Conservation (phyloP, 2,329 filamentous ascomycete species). For the Mollisiaceae sp. region DNA sequence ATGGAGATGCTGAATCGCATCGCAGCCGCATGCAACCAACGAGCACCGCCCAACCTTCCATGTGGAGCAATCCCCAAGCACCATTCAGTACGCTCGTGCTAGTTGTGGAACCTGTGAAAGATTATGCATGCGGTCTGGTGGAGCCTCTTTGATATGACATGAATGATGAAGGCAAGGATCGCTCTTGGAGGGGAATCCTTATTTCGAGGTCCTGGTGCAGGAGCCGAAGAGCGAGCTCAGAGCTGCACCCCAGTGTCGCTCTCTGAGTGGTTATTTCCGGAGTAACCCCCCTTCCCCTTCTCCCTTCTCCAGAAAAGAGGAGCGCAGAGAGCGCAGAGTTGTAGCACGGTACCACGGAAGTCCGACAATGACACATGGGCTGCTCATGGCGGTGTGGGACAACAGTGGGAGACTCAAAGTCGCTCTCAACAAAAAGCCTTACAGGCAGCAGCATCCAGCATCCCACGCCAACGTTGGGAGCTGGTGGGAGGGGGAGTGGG, state of each 20-base stretch:
- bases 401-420: neutral
- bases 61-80: constrained; percentile 12
- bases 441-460: neutral
- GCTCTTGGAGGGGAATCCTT: neutral
- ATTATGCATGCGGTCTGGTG: neutral
- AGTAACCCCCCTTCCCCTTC: neutral
- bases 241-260: too few relatives aligned
- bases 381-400: constrained; percentile 5
- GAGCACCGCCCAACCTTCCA: constrained; percentile 1
- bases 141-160: neutral
- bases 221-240: neutral
- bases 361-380: constrained; percentile 7
- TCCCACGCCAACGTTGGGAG: neutral
- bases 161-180: neutral
- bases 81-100: constrained; percentile 13
- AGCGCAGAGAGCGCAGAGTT: neutral
- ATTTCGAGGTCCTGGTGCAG: constrained; percentile 1
- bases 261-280: neutral
- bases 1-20: neutral
- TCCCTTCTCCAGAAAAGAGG: neutral
- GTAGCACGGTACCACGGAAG: constrained; percentile 1
- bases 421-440: constrained; percentile 3
- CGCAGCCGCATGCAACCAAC: constrained; percentile 1
- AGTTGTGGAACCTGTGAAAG: neutral
- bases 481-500: neutral